Percentiles rank a stretch among this genome's conserved stretches.
These are phyloP conservation scores for Crithidia expoeki DNA, from an alignment of 208 protist species.

Conservation along the genomic window DNA sequence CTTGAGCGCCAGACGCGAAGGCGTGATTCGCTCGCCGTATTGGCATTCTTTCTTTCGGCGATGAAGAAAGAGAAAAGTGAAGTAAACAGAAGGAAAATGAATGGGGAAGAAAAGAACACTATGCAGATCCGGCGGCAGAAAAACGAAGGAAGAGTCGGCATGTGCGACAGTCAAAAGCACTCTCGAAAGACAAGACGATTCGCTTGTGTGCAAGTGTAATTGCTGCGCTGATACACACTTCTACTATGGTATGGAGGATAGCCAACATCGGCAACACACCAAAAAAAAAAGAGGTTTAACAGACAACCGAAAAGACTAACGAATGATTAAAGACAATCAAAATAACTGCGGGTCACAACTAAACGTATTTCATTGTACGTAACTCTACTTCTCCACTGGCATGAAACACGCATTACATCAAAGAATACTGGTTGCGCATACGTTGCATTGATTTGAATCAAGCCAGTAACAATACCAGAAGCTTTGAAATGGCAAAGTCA, in stretches of 20 bases:
- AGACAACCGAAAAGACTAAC: slow-evolving; percentile 12
- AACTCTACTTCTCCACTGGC: background rate
- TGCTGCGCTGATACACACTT: background rate
- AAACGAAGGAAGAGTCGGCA: background rate
- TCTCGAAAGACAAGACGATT: background rate
- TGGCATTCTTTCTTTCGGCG: too few species aligned
- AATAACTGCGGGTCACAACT: too few species aligned
- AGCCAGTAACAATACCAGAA: too few species aligned
- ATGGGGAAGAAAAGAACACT: slow-evolving; percentile 2
- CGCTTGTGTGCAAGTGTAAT: background rate
- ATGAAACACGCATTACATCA: background rate
- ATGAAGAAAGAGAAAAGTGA: background rate
- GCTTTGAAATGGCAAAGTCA: too few species aligned
- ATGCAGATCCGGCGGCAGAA: background rate
- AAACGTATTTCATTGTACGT: too few species aligned
- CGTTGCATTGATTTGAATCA: too few species aligned
- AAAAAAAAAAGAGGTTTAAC: slow-evolving; percentile 3
- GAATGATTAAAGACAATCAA: slow-evolving; percentile 4
- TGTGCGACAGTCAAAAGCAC: background rate
- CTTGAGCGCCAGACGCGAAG: too few species aligned
- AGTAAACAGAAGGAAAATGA: background rate
- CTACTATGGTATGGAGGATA: background rate
- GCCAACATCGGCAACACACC: background rate
- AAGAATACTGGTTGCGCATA: too few species aligned
- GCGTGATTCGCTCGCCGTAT: too few species aligned